Base-by-base conservation (phyloP, 192 early-diverging fungal species). In the Lobosporangium transversale region DNA sequence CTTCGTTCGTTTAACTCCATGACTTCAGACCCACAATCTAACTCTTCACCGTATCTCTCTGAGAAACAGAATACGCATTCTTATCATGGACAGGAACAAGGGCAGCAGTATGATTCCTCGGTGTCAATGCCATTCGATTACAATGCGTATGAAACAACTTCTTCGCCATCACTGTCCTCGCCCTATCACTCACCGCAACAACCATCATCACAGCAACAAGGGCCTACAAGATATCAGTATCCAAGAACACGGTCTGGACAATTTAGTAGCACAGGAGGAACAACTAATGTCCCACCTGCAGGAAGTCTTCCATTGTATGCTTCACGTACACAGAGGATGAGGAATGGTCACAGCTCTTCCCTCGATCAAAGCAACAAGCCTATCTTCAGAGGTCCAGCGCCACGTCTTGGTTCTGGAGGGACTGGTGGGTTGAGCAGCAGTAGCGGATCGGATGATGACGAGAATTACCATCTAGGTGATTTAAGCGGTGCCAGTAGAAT, bases 401-500 rank as follows among this genome's bases (percentile, higher is more conserved):
- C 70, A 35, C 62, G 62, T 11, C 49, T 66, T 24, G 62, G 62
- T 29, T 76, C 71, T 14, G 24, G 49, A 18, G 58, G 71, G 18
- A 62, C 62, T 21, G 64, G 71, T 8, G 64, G 64, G 8, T 27
- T 66, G 5, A 75, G 71, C 50, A 76, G 71, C 52, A 75, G 71
- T 17, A 43, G 45, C 20, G 69, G 29, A 9, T 55, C 53, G 7
- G 68, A 70, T 23, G 58, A 62, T 42, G 61, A 65, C 24, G 58
- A 59, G 15, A 58, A 23, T 1, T 54, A 55, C 40, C 61, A 61
- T 45, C 31, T 65, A 12, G 59, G 57, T 0, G 70, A 62, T 23
- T 21, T 56, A 31, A 49, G 71, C 3, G 5, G n/a, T 9, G 23
- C 52, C 2, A 36, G 59, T n/a, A 40, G 53, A 23, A 60, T 66